Evolutionary conservation across 2,329 filamentous ascomycete genomes (phyloP).

Genomic region (Beauveria bassiana): DNA sequence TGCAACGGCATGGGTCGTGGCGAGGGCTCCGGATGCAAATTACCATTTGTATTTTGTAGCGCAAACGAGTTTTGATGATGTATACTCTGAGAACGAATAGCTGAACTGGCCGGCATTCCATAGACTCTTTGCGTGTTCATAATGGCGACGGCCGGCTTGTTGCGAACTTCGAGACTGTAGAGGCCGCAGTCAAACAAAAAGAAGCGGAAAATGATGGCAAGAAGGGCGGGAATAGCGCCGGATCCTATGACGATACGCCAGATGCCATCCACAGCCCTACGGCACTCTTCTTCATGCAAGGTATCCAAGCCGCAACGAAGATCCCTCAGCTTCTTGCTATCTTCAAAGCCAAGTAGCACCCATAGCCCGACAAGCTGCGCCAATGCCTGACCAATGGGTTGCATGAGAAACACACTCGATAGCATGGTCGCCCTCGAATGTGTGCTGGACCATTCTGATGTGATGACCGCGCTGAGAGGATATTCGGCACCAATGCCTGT

Average conservation of each 20-base stretch:
- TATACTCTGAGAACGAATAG: not conserved
- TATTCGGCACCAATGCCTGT: slow-evolving; percentile 62
- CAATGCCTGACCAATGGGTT: slow-evolving; percentile 58
- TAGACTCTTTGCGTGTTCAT: slow-evolving; percentile 54
- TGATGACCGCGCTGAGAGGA: slow-evolving; percentile 59
- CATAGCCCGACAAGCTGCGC: slow-evolving; percentile 54
- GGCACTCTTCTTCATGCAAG: slow-evolving; percentile 37
- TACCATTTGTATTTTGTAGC: slow-evolving; percentile 22
- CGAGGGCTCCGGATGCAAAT: slow-evolving; percentile 25
- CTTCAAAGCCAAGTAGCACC: slow-evolving; percentile 39
- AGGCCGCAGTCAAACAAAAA: slow-evolving; percentile 59
- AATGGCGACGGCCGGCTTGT: slow-evolving; percentile 50
- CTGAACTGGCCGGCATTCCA: slow-evolving; percentile 27
- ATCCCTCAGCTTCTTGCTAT: slow-evolving; percentile 32
- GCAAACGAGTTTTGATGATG: slow-evolving; percentile 16
- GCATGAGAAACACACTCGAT: slow-evolving; percentile 61
- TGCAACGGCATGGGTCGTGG: slow-evolving; percentile 36
- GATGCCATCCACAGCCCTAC: slow-evolving; percentile 46
- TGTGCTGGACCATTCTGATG: slow-evolving; percentile 56
- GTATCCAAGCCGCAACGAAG: slow-evolving; percentile 42
- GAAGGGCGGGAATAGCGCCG: slow-evolving; percentile 53
- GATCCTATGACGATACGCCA: slow-evolving; percentile 62
- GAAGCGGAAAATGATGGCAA: slow-evolving; percentile 59
- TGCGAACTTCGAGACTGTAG: slow-evolving; percentile 57
- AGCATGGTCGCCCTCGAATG: slow-evolving; percentile 61